A percentile compares a stretch with the other conserved stretches of the same genome.
Evolutionary conservation across 2,329 filamentous ascomycete genomes (phyloP).

Genomic region (Paecilomyces fulvus): DNA sequence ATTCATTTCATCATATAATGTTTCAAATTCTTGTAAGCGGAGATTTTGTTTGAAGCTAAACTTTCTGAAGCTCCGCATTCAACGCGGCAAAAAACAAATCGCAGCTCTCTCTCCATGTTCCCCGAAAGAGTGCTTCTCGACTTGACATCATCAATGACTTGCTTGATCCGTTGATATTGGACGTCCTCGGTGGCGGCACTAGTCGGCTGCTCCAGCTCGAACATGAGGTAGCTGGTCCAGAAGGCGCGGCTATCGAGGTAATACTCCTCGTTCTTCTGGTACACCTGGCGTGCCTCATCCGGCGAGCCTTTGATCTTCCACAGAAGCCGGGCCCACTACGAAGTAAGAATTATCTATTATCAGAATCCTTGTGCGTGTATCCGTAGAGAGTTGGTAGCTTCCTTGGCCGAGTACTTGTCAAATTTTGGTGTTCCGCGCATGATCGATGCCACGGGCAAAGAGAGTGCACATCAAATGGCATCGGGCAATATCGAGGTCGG

Average conservation of each 20-base stretch:
- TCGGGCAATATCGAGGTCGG: too few relatives aligned
- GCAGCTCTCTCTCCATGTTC: not conserved
- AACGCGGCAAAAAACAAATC: not conserved
- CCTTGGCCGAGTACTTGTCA: not conserved
- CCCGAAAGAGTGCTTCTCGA: constrained; percentile 61
- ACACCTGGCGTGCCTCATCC: constrained; percentile 75
- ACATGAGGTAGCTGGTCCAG: constrained; percentile 81
- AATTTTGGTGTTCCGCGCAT: not conserved
- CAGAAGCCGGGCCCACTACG: constrained; percentile 69
- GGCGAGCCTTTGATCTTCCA: constrained; percentile 80
- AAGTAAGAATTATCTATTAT: too few relatives aligned
- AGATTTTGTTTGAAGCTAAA: not conserved
- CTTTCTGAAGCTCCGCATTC: not conserved
- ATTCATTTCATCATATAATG: too few relatives aligned
- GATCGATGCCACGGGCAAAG: too few relatives aligned
- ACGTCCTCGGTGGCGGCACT: constrained; percentile 54
- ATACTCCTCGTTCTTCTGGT: constrained; percentile 71
- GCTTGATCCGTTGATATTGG: constrained; percentile 67
- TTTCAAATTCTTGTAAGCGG: too few relatives aligned
- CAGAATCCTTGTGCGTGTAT: too few relatives aligned
- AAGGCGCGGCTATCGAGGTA: constrained; percentile 80
- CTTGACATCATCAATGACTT: constrained; percentile 67
- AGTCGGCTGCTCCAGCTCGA: constrained; percentile 78
- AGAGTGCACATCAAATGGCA: too few relatives aligned
- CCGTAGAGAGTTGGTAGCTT: not conserved